A percentile compares a stretch with the other conserved stretches of the same genome.
Evolutionary conservation across 2,329 filamentous ascomycete species (phyloP).

Genomic region (Epichloe amarillans): DNA sequence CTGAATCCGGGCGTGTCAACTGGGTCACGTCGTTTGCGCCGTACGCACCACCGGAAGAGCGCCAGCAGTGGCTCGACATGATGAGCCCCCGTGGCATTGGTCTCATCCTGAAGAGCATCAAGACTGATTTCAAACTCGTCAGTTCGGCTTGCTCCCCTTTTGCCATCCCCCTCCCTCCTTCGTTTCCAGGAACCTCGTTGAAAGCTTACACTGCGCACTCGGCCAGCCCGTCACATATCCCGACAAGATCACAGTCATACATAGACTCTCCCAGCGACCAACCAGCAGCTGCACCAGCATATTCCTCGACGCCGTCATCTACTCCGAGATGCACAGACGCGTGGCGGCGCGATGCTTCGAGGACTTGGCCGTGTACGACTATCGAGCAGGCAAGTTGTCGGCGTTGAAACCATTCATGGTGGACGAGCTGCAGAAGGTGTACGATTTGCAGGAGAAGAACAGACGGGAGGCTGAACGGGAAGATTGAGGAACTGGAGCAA

Average conservation of each 20-base stretch:
- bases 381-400: constrained; percentile 23
- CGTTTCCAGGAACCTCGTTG: no score
- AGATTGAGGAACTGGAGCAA: constrained; percentile 8
- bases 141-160: constrained; percentile 22
- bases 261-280: constrained; percentile 53
- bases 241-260: constrained; percentile 70
- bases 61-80: constrained; percentile 53
- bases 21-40: constrained; percentile 61
- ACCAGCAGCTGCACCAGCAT: constrained; percentile 32
- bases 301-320: constrained; percentile 45
- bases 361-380: constrained; percentile 17
- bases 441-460: constrained; percentile 18
- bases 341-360: constrained; percentile 63
- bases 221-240: constrained; percentile 68
- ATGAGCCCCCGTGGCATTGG: constrained; percentile 54
- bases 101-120: constrained; percentile 68
- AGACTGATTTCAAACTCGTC: constrained; percentile 79
- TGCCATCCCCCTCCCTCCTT: no score
- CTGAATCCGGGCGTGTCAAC: constrained; percentile 68
- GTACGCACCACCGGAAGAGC: constrained; percentile 46
- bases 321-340: constrained; percentile 64
- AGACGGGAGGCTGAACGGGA: constrained; percentile 8
- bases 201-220: no score
- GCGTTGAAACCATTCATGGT: constrained; percentile 28
- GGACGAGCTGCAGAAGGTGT: constrained; percentile 22